A percentile compares a stretch with the other conserved stretches of the same genome.
These are phyloP conservation scores for Agaricales sp. DNA, from an alignment of 1,284 basidiomycete genomes.

Conservation along the genomic window DNA sequence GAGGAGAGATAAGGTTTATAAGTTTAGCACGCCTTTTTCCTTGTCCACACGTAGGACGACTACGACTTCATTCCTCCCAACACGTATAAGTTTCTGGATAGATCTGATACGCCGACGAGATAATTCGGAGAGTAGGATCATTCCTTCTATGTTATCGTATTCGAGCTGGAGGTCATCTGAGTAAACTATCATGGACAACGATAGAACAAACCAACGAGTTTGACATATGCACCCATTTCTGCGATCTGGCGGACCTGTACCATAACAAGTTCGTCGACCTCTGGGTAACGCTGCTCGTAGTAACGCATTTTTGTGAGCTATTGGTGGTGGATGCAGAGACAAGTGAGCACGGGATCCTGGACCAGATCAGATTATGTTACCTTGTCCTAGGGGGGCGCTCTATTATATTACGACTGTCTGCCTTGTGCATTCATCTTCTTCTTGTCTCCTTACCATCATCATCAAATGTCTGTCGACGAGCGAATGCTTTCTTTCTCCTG, in stretches of 20 bases:
- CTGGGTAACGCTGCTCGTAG: conserved; percentile 73
- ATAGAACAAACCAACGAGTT: conserved; percentile 57
- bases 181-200: conserved; percentile 4
- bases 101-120: conserved; percentile 94
- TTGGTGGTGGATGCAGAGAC: background rate
- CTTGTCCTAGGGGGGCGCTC: background rate
- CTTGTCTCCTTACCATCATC: background rate
- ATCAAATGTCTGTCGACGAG: conserved; percentile 28
- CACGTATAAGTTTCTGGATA: conserved; percentile 96
- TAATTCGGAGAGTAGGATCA: conserved; percentile 97
- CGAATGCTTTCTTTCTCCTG: conserved; percentile 47
- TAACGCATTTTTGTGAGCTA: conserved; percentile 52
- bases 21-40: conserved; percentile 75
- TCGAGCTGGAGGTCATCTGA: conserved; percentile 58
- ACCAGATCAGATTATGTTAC: background rate
- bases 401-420: background rate
- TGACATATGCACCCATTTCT: conserved; percentile 99
- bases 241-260: conserved; percentile 98
- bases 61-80: conserved; percentile 97
- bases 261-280: conserved; percentile 98
- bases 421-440: background rate
- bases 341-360: background rate
- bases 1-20: conserved; percentile 4
- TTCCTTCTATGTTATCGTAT: conserved; percentile 98
- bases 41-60: conserved; percentile 98